Base-by-base conservation (phyloP, 2,329 filamentous ascomycete species). In the Xylaria sp. region DNA sequence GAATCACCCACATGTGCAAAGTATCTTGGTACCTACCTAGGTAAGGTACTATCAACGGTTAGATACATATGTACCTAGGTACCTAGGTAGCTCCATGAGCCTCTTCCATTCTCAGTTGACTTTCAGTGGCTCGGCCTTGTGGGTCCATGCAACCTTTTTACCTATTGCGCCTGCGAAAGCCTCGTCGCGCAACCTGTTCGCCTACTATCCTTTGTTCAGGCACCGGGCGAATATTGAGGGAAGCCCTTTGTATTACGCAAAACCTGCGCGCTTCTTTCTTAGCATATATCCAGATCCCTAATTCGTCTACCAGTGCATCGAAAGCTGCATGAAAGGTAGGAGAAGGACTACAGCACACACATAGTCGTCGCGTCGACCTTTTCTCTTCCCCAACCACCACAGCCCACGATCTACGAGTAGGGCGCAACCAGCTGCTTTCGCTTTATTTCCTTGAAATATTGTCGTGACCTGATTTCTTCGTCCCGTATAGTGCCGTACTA, bases 111-210 rank as follows among this genome's bases (percentile, higher is more conserved):
- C 32, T 35, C 32, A 10, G 8, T 35, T 35, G 8, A 6, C 10
- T n/a, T 29, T 44, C 16, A 58, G 23, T 58, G 37, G 25, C 37
- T 27, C 23, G 54, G 12, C 27, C 21, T 3, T 25, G 40, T 57
- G 53, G 61, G 40, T 32, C 54, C 18, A 18, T 51, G 32, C 54
- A n/a, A 42, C 44, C 54, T 65, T 54, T 65, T 25, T 57, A 44
- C 6, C 2, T 35, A 44, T 8, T 40, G 18, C 6, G 16, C 40
- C 16, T 44, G 16, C 40, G 40, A 59, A 59, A 59, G 51, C 69
- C 69, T 69, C 29, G 63, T 61, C 53, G 64, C 61, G 61, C 62
- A 63, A 53, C 50, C 32, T 55, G 21, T 21, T 44, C 32, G 2
- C 18, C 51, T 37, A 51, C 60, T n/a, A 63, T 44, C 21, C 55